phyloP scores from a whole-genome alignment of 2,329 filamentous ascomycete genomes.

The Diaporthe batatas region DNA sequence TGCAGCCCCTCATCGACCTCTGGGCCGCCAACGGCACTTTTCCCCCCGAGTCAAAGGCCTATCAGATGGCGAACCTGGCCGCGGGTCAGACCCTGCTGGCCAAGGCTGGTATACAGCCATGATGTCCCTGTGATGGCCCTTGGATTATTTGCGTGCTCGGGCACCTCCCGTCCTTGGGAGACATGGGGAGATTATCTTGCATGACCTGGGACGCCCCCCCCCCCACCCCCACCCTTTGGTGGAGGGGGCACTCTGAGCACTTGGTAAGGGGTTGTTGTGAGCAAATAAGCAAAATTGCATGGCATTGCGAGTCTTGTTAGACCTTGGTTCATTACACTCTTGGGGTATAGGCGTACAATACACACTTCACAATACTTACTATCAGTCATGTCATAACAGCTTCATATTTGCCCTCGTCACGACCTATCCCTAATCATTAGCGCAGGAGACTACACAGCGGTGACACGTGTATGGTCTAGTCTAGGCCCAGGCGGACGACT shows the following conservation, averaged over 20 bases:
- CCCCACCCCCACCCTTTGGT: too few relatives aligned
- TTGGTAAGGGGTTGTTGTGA: slow-evolving; percentile 11
- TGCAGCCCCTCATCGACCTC: slow-evolving; percentile 84
- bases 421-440: too few relatives aligned
- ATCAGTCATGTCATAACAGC: too few relatives aligned
- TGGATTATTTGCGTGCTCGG: not conserved
- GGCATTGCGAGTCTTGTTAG: slow-evolving; percentile 23
- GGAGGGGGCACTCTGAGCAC: not conserved
- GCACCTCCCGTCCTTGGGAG: not conserved
- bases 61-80: slow-evolving; percentile 63
- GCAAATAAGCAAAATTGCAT: slow-evolving; percentile 21
- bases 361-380: not conserved
- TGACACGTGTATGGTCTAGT: too few relatives aligned
- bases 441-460: too few relatives aligned
- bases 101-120: slow-evolving; percentile 45
- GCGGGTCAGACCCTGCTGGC: slow-evolving; percentile 58
- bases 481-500: too few relatives aligned
- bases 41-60: slow-evolving; percentile 71
- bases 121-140: not conserved
- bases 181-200: not conserved
- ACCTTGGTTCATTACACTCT: not conserved
- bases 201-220: not conserved
- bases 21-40: slow-evolving; percentile 84
- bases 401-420: too few relatives aligned
- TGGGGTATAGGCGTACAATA: slow-evolving; percentile 1